A percentile compares a stretch with the other conserved stretches of the same genome.
phyloP scores from a whole-genome alignment of 306 rosid species.

The Glycyrrhiza uralensis region DNA sequence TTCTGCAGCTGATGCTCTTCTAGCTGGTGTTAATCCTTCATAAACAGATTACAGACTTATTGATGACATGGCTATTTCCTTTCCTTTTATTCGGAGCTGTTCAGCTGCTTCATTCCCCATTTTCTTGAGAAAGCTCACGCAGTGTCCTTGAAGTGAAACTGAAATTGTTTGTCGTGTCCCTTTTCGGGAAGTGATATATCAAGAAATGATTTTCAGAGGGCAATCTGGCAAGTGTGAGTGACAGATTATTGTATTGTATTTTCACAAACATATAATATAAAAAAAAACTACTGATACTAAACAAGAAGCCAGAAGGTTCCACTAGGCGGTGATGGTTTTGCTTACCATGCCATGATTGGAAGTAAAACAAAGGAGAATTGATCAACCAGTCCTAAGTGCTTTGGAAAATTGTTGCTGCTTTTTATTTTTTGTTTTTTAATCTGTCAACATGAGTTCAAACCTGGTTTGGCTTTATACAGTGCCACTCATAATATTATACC shows the following conservation, averaged over 20 bases:
- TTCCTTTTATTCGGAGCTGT: constrained; percentile 5
- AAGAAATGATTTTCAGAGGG: neutral
- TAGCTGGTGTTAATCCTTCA: constrained; percentile 43
- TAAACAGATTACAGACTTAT: neutral
- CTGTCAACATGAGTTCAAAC: neutral
- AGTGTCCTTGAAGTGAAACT: neutral
- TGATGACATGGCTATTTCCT: neutral
- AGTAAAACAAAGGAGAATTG: neutral
- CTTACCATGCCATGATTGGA: neutral
- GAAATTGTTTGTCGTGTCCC: neutral
- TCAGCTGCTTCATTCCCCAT: constrained; percentile 1
- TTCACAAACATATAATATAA: neutral
- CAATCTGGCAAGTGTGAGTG: neutral
- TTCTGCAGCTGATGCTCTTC: constrained; percentile 80
- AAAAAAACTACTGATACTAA: neutral
- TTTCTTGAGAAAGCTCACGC: constrained; percentile 2
- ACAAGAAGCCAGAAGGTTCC: neutral
- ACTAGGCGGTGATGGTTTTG: neutral
- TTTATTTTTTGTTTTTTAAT: neutral
- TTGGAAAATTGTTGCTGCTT: neutral
- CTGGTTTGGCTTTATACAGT: neutral
- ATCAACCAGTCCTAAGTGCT: neutral
- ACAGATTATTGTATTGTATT: constrained; percentile 8
- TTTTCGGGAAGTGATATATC: neutral
- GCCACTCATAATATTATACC: too few relatives aligned